Conservation (phyloP, 306 rosid genomes). For the Cucurbita ficifolia region DNA sequence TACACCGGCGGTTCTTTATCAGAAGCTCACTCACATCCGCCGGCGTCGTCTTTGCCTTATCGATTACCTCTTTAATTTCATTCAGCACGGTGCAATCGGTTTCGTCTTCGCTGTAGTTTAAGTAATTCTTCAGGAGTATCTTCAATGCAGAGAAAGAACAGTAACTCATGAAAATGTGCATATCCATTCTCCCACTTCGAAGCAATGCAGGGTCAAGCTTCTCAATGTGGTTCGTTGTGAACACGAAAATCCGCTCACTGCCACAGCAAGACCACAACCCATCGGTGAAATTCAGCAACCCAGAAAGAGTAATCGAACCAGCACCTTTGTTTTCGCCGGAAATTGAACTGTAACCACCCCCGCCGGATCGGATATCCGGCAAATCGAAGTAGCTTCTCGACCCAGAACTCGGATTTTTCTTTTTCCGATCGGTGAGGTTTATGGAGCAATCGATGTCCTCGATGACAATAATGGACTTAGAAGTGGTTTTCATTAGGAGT, state of each 20-base stretch:
- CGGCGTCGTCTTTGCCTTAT: slow-evolving; percentile 66
- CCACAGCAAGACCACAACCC: slow-evolving; percentile 99
- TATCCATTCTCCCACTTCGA: slow-evolving; percentile 90
- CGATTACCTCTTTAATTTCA: slow-evolving; percentile 37
- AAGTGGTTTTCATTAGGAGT: slow-evolving; percentile 80
- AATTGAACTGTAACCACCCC: not conserved
- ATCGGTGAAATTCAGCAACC: slow-evolving; percentile 78
- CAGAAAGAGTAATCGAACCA: slow-evolving; percentile 73
- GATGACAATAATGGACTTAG: slow-evolving; percentile 76
- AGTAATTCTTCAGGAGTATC: slow-evolving; percentile 60
- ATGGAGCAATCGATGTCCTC: slow-evolving; percentile 92
- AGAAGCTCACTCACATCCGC: slow-evolving; percentile 87
- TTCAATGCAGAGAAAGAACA: slow-evolving; percentile 53
- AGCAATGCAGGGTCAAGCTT: slow-evolving; percentile 87
- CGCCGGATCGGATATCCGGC: not conserved
- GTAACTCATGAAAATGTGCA: slow-evolving; percentile 78
- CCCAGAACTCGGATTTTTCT: not conserved
- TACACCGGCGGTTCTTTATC: slow-evolving; percentile 60
- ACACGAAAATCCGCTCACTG: slow-evolving; percentile 87
- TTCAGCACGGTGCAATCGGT: slow-evolving; percentile 11
- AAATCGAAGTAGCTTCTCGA: slow-evolving; percentile 21
- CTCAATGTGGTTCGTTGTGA: slow-evolving; percentile 91
- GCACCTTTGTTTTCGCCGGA: slow-evolving; percentile 41
- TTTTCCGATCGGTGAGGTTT: slow-evolving; percentile 43
- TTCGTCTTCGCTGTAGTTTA: slow-evolving; percentile 34